Evolutionary conservation across 306 rosid genomes (phyloP).

Genomic region (Casuarina cunninghamiana): DNA sequence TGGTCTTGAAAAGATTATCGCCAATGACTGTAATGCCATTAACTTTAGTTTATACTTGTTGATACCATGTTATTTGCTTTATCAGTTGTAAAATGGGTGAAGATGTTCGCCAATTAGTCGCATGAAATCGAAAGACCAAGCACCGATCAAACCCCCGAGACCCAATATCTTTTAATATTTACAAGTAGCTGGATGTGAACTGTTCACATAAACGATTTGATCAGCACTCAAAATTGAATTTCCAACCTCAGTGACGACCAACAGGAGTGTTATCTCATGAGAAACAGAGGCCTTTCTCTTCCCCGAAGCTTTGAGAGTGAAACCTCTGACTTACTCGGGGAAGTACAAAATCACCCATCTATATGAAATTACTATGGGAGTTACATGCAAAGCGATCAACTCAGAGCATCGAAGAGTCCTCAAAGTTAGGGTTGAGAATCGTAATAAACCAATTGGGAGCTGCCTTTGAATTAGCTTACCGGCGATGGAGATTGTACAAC

Average conservation of each 20-base stretch:
- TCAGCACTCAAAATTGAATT: background rate
- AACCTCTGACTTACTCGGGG: background rate
- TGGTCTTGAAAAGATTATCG: too few relatives aligned
- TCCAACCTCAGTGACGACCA: background rate
- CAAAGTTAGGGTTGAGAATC: background rate
- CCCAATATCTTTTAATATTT: background rate
- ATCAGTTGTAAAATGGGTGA: too few relatives aligned
- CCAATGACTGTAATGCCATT: too few relatives aligned
- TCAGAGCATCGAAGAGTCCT: background rate
- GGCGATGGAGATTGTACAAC: conserved; percentile 9
- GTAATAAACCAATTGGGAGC: conserved; percentile 16
- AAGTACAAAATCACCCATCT: background rate
- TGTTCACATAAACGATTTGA: background rate
- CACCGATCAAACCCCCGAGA: background rate
- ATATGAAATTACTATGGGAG: background rate
- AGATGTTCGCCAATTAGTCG: background rate
- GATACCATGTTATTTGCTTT: too few relatives aligned
- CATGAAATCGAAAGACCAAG: background rate
- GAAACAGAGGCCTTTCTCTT: background rate
- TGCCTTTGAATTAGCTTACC: conserved; percentile 5
- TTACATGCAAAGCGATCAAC: background rate
- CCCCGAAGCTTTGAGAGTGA: background rate
- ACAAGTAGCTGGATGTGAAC: background rate
- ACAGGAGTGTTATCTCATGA: background rate
- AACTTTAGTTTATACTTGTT: too few relatives aligned